Evolutionary conservation across 257 asterid species (phyloP), one percentile per base, ranked within the genome.

Genomic region (Ligustrum vulgare): DNA sequence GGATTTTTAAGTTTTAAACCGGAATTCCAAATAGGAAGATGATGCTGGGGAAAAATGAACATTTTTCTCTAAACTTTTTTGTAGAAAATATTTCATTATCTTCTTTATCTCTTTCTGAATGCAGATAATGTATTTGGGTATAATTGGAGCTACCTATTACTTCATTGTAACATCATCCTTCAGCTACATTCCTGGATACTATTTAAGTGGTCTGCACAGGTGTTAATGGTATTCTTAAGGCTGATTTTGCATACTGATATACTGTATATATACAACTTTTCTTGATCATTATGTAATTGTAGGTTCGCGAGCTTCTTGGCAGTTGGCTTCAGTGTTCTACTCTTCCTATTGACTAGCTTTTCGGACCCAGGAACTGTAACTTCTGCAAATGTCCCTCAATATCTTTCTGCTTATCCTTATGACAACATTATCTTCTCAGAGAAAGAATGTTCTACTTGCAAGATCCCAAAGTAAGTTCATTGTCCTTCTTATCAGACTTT

Each of bases 351-450:
- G 85, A 87, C 98, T 84, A 94, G 99, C 88, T 94, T 94, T 87
- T 94, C 98, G 80, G 97, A 94, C 83, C 97, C 99, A 72, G 99
- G 99, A 85, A 90, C 89, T 79, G 96, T 94, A 77, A 90, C 86
- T 64, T 84, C 84, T 69, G 83, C 78, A 69, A 94, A 94, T 86
- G 94, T 92, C 63, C 80, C 93, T 73, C 89, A 87, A 25, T 94
- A 92, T 88, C 76, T 92, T 70, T 87, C 93, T 80, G 88, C 90
- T 78, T 95, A 91, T 88, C 99, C 98, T 11, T 91, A 89, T 74
- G 99, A 95, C 84, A 87, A 91, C 79, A 82, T 90, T 23, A 89
- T 95, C 73, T 95, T 87, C 86, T 80, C 96, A 20, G 91, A 87
- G 83, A 95, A 91, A 83, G 89, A 92, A 80, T 95, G 99, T 81